A percentile compares a stretch with the other conserved stretches of the same genome.
Conservation (phyloP, 2,329 filamentous ascomycete species). For the Seiridium unicorne region DNA sequence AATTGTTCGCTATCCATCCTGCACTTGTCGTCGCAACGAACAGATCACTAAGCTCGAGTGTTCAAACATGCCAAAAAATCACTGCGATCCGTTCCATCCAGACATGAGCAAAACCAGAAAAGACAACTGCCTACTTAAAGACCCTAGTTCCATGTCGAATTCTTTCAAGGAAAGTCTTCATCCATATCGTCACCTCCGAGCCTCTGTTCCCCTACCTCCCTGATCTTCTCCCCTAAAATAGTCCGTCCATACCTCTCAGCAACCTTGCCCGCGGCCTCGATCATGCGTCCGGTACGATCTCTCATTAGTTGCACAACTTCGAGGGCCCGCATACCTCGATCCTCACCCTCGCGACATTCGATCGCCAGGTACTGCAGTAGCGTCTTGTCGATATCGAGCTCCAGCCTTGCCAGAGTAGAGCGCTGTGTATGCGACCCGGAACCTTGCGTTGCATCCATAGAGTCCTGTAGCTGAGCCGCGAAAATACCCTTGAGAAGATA, state of each 20-base stretch:
- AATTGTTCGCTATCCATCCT: too few species aligned
- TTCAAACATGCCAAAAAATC: too few species aligned
- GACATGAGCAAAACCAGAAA: too few species aligned
- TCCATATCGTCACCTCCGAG: constrained; percentile 49
- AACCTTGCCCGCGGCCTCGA: constrained; percentile 87
- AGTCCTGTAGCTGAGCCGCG: constrained; percentile 72
- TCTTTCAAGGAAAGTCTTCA: constrained; percentile 38
- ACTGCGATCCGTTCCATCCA: too few species aligned
- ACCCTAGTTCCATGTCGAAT: not conserved
- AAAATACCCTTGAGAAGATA: constrained; percentile 75
- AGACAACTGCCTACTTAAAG: too few species aligned
- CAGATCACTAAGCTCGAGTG: too few species aligned
- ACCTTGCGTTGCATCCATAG: constrained; percentile 66
- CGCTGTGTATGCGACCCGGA: constrained; percentile 57
- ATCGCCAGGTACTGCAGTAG: constrained; percentile 83
- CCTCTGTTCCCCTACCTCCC: constrained; percentile 74
- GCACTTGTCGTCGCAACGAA: too few species aligned
- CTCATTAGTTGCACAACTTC: constrained; percentile 86
- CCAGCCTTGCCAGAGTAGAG: constrained; percentile 64
- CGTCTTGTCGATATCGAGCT: constrained; percentile 86
- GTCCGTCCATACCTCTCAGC: constrained; percentile 79
- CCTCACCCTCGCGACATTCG: constrained; percentile 91
- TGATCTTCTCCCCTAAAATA: constrained; percentile 86
- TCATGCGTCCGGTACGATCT: constrained; percentile 82
- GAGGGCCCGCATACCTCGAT: constrained; percentile 89